Evolutionary conservation across 352 stramenopile genomes (phyloP), one percentile per base, ranked within the genome.

Genomic region (Phytophthora vignae): DNA sequence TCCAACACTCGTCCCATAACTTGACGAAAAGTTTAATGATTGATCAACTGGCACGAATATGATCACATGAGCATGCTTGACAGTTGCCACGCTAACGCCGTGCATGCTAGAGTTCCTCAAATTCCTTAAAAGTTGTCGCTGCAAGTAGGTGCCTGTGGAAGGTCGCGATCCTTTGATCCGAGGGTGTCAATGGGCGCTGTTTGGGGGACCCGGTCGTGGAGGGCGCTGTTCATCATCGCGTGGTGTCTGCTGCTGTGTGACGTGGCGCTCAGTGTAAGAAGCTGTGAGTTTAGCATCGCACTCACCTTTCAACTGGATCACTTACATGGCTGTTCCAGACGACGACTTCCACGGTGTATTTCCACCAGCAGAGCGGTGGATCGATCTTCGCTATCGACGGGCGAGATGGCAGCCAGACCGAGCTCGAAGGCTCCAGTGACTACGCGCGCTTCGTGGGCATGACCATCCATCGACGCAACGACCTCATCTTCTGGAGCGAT

Each of bases 401-500:
- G 50, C 70, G 71, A 48, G 72, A 82, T 71, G 72, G 78, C 53
- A 67, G 36, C 22, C 50, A 73, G 49, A 77, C 42, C 2, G 76
- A 88, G 59, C 27, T 88, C 1, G 62, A 85, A 61, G 64, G 64
- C 9, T 87, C 78, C 0, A 64, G 74, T 36, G 55, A 70, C 17
- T 87, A 85, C 49, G 69, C 76, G 19, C 81, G 82, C 27, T 88
- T 85, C 53, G 69, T 88, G 15, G 79, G 78, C 7, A 60, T 90
- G 67, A 55, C 78, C 15, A 55, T 90, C 4, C 82, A 88, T 58
- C 74, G 74, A 46, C 69, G 67, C 36, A 64, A 60, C 27, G 49
- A 60, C 2, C 70, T 69, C 3, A 27, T 93, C 11, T 92, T 78
- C 65, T 93, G 87, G 87, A 92, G 85, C 42, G 83, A 94, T 64